Base-by-base conservation (phyloP, 345 rosid species). In the Angophora floribunda region DNA sequence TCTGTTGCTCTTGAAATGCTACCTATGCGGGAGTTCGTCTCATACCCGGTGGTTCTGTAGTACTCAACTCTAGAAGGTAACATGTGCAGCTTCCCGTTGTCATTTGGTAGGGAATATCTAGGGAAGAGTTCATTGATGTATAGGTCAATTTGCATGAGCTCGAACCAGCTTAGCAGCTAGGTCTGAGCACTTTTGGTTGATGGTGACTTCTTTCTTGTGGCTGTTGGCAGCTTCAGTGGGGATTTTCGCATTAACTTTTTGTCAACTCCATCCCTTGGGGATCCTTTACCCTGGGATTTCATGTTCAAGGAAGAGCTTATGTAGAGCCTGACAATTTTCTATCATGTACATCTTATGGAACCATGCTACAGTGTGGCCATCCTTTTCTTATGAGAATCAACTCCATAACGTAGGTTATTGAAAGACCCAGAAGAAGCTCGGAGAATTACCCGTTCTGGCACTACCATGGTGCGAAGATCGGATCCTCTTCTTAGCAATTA, bases 371-470 rank as follows among this genome's bases (percentile, higher is more conserved):
- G 41, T 36, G 41, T 36, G 41, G 78, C 41, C 21, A 4, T 65
- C 78, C 78, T 65, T 65, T 55, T 30, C 78, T 65, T 30, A 65
- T 13, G 78, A 86, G 67, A 49, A 22, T 87, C 30, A 84, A 61
- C 36, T 36, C 19, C 67, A 16, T 47, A 85, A 49, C 67, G 90
- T 95, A 96, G 99, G 91, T 96, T 98, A 88, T 89, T 96, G 87
- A 98, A 93, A 92, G 97, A 98, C 91, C 93, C 95, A 32, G 98
- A 95, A 92, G 99, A 95, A 90, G 99, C 98, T 53, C 98, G 95
- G 88, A 93, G 95, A 91, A 90, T 93, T 87, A 89, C 97, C 87
- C 93, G 92, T 87, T 91, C 93, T 89, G 94, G 94, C 92, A 87
- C 91, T 89, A 93, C 19, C 78, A 65, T n/a, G 78, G 78, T 15